Evolutionary conservation across 148 eudicot genomes (phyloP), one percentile per base, ranked within the genome.

Genomic region (Pouteria glomerata): DNA sequence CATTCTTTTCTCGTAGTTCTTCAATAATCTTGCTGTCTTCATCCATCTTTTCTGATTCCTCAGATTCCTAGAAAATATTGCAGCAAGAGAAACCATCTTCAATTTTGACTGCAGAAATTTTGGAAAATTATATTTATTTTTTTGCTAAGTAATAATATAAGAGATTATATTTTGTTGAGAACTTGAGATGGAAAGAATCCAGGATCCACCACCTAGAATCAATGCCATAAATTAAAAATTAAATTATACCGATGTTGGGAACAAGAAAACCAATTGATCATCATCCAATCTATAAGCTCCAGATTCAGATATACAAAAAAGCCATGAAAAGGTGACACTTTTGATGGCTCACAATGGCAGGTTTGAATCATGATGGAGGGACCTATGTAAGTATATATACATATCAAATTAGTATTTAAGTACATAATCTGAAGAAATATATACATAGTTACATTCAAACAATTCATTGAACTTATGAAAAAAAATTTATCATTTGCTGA

Each of bases 41-140:
- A 15, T 95, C 99, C 99, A 95, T 91, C 79, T 95, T 91, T 75
- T 91, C 99, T 57, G 99, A 88, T 75, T 95, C 99, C 83, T 95
- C 99, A 59, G 84, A 78, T 88, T 89, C 99, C 99, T 95, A 73
- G 53, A 64, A 48, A 65, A 57, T 63, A 73, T 42, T 59, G 74
- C 76, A 74, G 77, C 76, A 82, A 67, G 68, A 72, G 53, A 75
- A 75, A 79, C 77, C 69, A 58, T 62, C 74, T 74, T 69, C 73
- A 78, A 63, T 78, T 69, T 70, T 70, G 72, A 57, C 77, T 61
- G 74, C 73, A 73, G 51, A 73, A 73, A 61, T 64, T 59, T 44
- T 52, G 19, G 39, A 71, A 68, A 44, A 34, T 53, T 59, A 59
- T 45, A 52, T 62, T 68, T 52, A 59, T n/a, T n/a, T n/a, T n/a